Base-by-base conservation (phyloP, 805 yeast genomes). In the Sungouiella blattae region DNA sequence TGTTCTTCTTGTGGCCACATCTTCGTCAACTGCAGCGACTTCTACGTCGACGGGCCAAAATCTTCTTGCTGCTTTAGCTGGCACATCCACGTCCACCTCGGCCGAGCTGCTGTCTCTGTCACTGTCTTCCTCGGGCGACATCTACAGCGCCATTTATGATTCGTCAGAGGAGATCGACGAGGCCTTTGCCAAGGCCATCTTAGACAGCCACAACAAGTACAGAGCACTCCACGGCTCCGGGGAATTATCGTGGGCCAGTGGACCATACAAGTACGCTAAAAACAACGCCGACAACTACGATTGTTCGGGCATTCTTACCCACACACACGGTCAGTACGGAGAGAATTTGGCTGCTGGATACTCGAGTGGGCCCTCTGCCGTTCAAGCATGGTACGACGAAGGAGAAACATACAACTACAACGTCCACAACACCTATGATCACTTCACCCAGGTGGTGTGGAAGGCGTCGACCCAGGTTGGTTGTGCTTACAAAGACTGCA, bases 301-400 rank as follows among this genome's bases (percentile, higher is more conserved):
- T 36, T 62, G 69, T 43, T 59, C 65, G 2, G 68, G 68, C 29
- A 33, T 36, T 20, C 58, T 66, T 41, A 45, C 43, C 14, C 71
- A 67, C 46, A 56, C 69, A 9, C 66, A 64, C 36, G 69, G 69
- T 33, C 36, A 42, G 21, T 67, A 52, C 41, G 73, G 73, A 44
- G 72, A 67, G 45, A 67, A 62, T 43, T 53, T 62, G 39, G 67
- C 66, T 11, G 64, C 62, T 13, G 69, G 69, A 0, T 62, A 43
- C 40, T 38, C 47, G 13, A 29, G 40, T 9, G 69, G 65, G 17
- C 46, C 50, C 9, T 32, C 55, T 14, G 69, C 69, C 6, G 50
- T 64, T 5, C 41, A 49, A 11, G 69, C 69, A 13, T 67, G 73
- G 73, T 65, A 66, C 50, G 55, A 42, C 28, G 71, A 65, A 50